Conservation (phyloP, 2,329 filamentous ascomycete genomes). For the Fusarium brachygibbosum region DNA sequence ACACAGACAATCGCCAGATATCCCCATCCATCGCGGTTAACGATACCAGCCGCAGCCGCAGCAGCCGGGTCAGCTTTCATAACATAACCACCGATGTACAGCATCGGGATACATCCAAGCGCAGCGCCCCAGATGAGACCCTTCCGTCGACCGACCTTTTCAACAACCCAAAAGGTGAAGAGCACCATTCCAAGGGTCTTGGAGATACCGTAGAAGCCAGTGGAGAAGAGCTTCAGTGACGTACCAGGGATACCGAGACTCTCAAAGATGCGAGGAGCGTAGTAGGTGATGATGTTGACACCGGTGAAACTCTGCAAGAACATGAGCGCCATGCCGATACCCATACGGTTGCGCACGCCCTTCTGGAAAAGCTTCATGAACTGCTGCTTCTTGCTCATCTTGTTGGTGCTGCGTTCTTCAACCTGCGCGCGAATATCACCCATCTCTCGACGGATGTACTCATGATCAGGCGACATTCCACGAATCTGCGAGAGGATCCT, state of each 20-base stretch:
- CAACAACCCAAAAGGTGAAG: constrained; percentile 61
- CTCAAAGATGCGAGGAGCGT: constrained; percentile 57
- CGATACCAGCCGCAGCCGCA: constrained; percentile 61
- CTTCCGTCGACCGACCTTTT: constrained; percentile 62
- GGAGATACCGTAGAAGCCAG: constrained; percentile 58
- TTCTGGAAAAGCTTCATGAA: constrained; percentile 55
- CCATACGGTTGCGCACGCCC: constrained; percentile 52
- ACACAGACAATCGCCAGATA: constrained; percentile 61
- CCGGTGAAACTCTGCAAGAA: constrained; percentile 56
- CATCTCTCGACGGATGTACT: constrained; percentile 62
- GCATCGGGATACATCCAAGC: constrained; percentile 57
- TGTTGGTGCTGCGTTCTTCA: constrained; percentile 57
- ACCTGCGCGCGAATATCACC: constrained; percentile 71
- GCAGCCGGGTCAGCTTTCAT: constrained; percentile 51
- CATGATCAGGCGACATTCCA: constrained; percentile 53
- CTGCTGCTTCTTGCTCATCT: constrained; percentile 48
- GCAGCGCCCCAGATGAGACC: constrained; percentile 59
- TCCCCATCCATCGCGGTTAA: constrained; percentile 57
- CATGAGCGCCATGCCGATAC: constrained; percentile 68
- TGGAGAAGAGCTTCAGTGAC: constrained; percentile 54
- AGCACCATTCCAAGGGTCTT: constrained; percentile 56
- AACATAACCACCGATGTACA: constrained; percentile 58
- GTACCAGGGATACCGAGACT: constrained; percentile 55
- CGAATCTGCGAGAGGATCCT: constrained; percentile 53
- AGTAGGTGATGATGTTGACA: constrained; percentile 73